phyloP scores from a whole-genome alignment of 23 red algal species.

The Gracilaria gracilis region DNA sequence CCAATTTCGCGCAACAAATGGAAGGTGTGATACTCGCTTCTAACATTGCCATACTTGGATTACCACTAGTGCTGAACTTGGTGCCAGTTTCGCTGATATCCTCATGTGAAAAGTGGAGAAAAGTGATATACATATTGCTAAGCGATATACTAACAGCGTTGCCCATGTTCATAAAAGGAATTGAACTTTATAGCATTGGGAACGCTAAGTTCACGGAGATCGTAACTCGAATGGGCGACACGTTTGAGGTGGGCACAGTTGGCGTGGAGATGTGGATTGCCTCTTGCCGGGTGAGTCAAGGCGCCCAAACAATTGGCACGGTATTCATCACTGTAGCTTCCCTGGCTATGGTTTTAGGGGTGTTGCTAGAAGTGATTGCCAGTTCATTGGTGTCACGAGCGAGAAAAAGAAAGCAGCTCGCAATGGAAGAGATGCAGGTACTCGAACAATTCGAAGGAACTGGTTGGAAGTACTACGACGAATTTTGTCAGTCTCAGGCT shows the following conservation, averaged over 20 bases:
- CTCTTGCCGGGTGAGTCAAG: background rate
- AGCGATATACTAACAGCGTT: slow-evolving; percentile 44
- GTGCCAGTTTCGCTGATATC: slow-evolving; percentile 42
- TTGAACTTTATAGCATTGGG: slow-evolving; percentile 27
- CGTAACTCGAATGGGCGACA: slow-evolving; percentile 35
- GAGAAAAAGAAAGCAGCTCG: background rate
- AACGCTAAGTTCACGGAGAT: background rate
- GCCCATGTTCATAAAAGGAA: slow-evolving; percentile 46
- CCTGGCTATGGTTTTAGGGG: slow-evolving; percentile 4
- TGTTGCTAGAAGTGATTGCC: background rate
- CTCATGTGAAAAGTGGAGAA: background rate
- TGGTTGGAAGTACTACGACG: background rate
- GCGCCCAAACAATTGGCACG: background rate
- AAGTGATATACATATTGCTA: slow-evolving; percentile 29
- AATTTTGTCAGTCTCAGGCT: background rate
- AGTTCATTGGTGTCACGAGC: background rate
- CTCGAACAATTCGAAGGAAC: background rate
- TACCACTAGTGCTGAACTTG: slow-evolving; percentile 40
- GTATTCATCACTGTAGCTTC: slow-evolving; percentile 9
- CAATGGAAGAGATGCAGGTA: background rate
- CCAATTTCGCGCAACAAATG: slow-evolving; percentile 25
- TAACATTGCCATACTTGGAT: slow-evolving; percentile 43
- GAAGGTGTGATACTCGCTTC: slow-evolving; percentile 15
- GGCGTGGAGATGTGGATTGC: slow-evolving; percentile 23
- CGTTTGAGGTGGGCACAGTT: background rate